phyloP scores from a whole-genome alignment of 179 eudicot species.

The Vitellaria paradoxa region DNA sequence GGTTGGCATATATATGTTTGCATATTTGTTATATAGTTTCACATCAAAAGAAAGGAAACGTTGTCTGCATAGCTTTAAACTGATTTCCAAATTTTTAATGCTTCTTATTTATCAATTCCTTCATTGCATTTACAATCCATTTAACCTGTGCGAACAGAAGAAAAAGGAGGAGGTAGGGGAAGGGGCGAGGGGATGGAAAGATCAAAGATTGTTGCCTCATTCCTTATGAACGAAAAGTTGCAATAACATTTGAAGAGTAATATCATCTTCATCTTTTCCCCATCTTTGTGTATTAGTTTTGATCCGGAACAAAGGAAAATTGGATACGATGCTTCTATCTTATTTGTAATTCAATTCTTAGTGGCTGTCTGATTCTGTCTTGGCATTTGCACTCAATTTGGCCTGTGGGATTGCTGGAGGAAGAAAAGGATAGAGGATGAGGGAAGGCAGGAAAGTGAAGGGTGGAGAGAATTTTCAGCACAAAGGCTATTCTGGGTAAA shows the following conservation, averaged over 20 bases:
- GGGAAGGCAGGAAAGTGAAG: not conserved
- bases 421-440: not conserved
- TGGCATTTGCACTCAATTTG: not conserved
- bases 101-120: not conserved
- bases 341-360: too few species aligned
- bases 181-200: not conserved
- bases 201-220: not conserved
- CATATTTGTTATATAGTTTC: not conserved
- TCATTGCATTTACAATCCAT: not conserved
- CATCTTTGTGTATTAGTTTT: too few species aligned
- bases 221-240: not conserved
- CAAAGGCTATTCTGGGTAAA: not conserved
- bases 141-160: not conserved
- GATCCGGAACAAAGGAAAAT: too few species aligned
- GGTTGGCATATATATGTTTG: not conserved
- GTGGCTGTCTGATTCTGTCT: too few species aligned
- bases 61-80: not conserved
- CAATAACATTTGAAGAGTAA: not conserved
- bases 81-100: not conserved
- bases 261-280: too few species aligned
- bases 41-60: not conserved
- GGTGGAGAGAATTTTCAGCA: not conserved
- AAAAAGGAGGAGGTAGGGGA: not conserved
- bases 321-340: too few species aligned
- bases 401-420: not conserved